A percentile compares a stretch with the other conserved stretches of the same genome.
Evolutionary conservation across 371 early-diverging fungal species (phyloP).

Genomic region (Zancudomyces culisetae): DNA sequence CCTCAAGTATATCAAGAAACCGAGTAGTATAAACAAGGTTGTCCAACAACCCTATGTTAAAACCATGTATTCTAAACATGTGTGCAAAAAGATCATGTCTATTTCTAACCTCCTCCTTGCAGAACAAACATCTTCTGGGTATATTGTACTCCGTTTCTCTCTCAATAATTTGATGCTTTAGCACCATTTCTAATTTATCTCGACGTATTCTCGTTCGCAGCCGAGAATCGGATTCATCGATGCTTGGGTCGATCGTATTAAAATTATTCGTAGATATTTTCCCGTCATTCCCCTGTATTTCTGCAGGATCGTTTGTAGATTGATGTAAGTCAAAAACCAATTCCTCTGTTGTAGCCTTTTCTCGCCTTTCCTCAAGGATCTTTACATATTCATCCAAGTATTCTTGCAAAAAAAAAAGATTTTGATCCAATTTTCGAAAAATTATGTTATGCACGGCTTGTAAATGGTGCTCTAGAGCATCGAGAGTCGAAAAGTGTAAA

Average conservation of each 20-base stretch:
- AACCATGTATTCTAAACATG: slow-evolving; percentile 81
- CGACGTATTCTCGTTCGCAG: slow-evolving; percentile 54
- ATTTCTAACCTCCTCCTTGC: slow-evolving; percentile 51
- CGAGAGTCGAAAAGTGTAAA: background rate
- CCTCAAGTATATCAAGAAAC: slow-evolving; percentile 58
- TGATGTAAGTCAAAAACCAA: too few relatives aligned
- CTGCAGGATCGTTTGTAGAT: too few relatives aligned
- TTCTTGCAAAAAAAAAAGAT: slow-evolving; percentile 55
- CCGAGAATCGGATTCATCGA: slow-evolving; percentile 36
- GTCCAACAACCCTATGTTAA: slow-evolving; percentile 85
- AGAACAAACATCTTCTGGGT: slow-evolving; percentile 79
- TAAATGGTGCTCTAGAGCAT: slow-evolving; percentile 43
- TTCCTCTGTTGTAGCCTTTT: background rate
- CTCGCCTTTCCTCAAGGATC: slow-evolving; percentile 13
- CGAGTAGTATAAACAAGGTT: slow-evolving; percentile 74
- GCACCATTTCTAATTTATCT: slow-evolving; percentile 52
- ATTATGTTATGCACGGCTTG: slow-evolving; percentile 37
- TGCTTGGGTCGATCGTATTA: slow-evolving; percentile 33
- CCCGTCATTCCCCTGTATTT: background rate
- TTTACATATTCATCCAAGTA: slow-evolving; percentile 56
- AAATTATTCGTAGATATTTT: background rate
- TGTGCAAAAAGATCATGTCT: slow-evolving; percentile 56
- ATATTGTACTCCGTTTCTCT: slow-evolving; percentile 42
- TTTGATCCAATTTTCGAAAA: slow-evolving; percentile 56
- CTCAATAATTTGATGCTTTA: slow-evolving; percentile 59